phyloP scores from a whole-genome alignment of 805 yeast genomes.

The Metschnikowia amazonensis region DNA sequence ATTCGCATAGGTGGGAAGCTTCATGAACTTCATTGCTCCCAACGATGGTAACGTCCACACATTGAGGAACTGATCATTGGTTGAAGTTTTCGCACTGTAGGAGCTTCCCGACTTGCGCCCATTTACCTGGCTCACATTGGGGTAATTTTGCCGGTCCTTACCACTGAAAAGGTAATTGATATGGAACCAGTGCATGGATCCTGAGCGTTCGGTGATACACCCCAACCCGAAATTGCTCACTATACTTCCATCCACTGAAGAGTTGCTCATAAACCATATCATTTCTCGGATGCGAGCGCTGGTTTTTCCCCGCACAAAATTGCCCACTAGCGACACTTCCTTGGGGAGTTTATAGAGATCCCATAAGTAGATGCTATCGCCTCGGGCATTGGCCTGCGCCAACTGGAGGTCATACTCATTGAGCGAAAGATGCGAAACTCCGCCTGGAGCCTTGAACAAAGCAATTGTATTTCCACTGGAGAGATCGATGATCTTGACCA shows the following conservation, averaged over 20 bases:
- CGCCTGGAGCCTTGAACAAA: conserved; percentile 56
- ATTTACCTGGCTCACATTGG: too few relatives aligned
- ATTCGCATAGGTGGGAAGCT: conserved; percentile 22
- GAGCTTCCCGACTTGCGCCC: too few relatives aligned
- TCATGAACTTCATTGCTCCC: conserved; percentile 26
- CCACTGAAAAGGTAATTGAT: conserved; percentile 38
- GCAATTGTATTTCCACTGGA: conserved; percentile 34
- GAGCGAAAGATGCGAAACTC: conserved; percentile 55
- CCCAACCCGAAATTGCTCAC: conserved; percentile 44
- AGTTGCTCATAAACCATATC: conserved; percentile 49
- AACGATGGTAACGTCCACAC: conserved; percentile 47
- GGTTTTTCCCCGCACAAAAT: conserved; percentile 60
- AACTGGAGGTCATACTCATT: conserved; percentile 60
- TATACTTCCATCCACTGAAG: conserved; percentile 9
- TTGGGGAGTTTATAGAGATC: conserved; percentile 51
- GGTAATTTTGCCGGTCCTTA: conserved; percentile 27
- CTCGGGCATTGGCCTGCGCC: conserved; percentile 52
- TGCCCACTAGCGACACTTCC: conserved; percentile 53
- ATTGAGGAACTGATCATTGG: conserved; percentile 24
- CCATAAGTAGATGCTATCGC: conserved; percentile 64
- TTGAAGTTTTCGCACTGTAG: background rate
- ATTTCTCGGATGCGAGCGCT: conserved; percentile 49
- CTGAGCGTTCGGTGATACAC: conserved; percentile 49
- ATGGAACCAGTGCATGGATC: conserved; percentile 62
- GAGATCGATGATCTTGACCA: conserved; percentile 48